Evolutionary conservation across 352 stramenopile species (phyloP).

Genomic region (Globisporangium takayamanum): DNA sequence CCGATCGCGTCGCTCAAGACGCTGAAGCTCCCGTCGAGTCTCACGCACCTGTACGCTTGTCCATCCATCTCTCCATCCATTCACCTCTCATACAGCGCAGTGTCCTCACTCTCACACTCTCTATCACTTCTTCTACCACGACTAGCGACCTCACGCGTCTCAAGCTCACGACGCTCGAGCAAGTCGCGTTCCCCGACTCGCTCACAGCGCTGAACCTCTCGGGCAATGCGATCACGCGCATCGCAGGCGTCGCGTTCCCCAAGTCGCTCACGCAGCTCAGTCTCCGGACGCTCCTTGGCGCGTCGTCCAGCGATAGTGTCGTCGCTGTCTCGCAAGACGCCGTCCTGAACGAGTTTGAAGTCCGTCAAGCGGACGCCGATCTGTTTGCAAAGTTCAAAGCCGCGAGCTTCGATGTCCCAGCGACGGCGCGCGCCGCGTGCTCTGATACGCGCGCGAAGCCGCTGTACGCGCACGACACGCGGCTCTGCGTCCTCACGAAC

Average conservation of each 20-base stretch:
- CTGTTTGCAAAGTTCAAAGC: slow-evolving; percentile 15
- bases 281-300: background rate
- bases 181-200: slow-evolving; percentile 26
- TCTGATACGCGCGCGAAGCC: slow-evolving; percentile 26
- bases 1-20: slow-evolving; percentile 22
- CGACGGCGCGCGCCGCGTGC: slow-evolving; percentile 11
- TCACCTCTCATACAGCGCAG: slow-evolving; percentile 21
- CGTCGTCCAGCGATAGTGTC: too few relatives aligned
- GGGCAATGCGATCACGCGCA: slow-evolving; percentile 26
- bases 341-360: slow-evolving; percentile 31
- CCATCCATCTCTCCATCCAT: background rate
- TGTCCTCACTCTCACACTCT: slow-evolving; percentile 3
- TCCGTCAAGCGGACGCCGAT: slow-evolving; percentile 25
- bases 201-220: slow-evolving; percentile 28
- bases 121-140: background rate
- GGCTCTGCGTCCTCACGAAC: slow-evolving; percentile 38
- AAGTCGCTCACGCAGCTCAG: slow-evolving; percentile 18
- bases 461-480: slow-evolving; percentile 30
- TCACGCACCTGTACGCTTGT: slow-evolving; percentile 25
- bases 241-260: slow-evolving; percentile 31
- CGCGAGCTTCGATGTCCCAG: slow-evolving; percentile 7
- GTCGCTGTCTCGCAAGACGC: too few relatives aligned
- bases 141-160: slow-evolving; percentile 15
- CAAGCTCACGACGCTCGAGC: slow-evolving; percentile 22
- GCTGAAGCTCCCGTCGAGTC: slow-evolving; percentile 17